phyloP scores from a whole-genome alignment of 2,329 filamentous ascomycete genomes.

The Fonsecaea multimorphosa region DNA sequence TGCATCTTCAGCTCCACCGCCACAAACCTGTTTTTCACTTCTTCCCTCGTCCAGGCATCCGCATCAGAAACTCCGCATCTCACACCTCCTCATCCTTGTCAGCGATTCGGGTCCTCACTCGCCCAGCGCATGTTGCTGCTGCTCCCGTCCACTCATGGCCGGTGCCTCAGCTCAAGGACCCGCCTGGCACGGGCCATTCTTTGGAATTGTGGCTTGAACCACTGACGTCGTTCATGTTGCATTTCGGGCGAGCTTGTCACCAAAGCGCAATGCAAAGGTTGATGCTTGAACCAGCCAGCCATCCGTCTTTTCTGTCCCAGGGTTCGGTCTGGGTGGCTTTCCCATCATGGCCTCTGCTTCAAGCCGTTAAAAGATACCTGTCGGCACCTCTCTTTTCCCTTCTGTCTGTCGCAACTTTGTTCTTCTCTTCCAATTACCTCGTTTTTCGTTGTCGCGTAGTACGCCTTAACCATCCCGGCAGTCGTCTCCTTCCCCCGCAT shows the following conservation, averaged over 20 bases:
- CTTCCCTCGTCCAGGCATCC: background rate
- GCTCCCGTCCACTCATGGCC: background rate
- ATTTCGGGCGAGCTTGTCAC: background rate
- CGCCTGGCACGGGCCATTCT: slow-evolving; percentile 3
- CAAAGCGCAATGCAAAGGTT: background rate
- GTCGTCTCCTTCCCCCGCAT: background rate
- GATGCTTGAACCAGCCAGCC: slow-evolving; percentile 8
- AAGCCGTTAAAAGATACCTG: background rate
- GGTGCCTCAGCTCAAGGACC: background rate
- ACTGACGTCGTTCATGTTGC: slow-evolving; percentile 14
- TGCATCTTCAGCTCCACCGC: slow-evolving; percentile 18
- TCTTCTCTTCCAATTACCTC: too few relatives aligned
- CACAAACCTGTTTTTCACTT: slow-evolving; percentile 33
- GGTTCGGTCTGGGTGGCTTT: background rate
- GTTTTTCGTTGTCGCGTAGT: background rate
- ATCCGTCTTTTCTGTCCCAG: slow-evolving; percentile 5
- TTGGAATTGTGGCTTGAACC: slow-evolving; percentile 10
- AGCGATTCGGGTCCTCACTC: background rate
- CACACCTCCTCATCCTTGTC: background rate
- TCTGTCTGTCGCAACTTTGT: slow-evolving; percentile 3
- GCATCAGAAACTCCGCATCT: background rate
- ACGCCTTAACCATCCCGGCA: background rate
- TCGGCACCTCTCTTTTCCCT: background rate
- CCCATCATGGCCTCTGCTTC: slow-evolving; percentile 5
- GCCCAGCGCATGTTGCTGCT: background rate